phyloP scores from a whole-genome alignment of 139 green algal species.

The Pleodorina starrii region DNA sequence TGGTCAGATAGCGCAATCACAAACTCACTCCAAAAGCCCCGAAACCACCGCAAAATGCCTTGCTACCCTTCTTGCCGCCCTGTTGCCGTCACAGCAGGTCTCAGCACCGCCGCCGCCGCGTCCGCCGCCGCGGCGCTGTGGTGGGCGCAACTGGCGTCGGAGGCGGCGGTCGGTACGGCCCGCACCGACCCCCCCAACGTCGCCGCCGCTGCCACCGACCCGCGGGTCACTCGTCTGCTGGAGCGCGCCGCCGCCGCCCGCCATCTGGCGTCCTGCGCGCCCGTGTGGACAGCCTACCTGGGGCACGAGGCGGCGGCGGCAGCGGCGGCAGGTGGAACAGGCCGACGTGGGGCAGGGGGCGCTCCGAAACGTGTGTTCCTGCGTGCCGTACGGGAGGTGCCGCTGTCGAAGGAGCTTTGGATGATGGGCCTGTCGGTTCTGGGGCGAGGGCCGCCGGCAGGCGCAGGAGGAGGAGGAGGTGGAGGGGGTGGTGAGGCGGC shows the following conservation, averaged over 20 bases:
- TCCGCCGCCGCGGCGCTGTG: slow-evolving; percentile 6
- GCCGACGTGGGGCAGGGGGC: slow-evolving; percentile 8
- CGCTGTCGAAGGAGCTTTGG: slow-evolving; percentile 86
- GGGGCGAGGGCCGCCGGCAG: not conserved
- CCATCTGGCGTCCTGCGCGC: not conserved
- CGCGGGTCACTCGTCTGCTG: slow-evolving; percentile 31
- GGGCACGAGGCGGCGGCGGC: slow-evolving; percentile 1
- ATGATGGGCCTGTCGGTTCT: slow-evolving; percentile 76
- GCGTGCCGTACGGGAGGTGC: slow-evolving; percentile 79
- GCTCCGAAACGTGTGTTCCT: slow-evolving; percentile 78
- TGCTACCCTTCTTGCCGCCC: too few relatives aligned
- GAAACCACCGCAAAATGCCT: too few relatives aligned
- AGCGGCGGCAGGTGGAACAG: too few relatives aligned
- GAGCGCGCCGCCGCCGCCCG: slow-evolving; percentile 9
- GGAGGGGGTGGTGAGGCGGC: not conserved
- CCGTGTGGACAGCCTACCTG: slow-evolving; percentile 11
- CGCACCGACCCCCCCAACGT: too few relatives aligned
- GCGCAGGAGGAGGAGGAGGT: not conserved
- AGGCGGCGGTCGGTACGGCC: not conserved
- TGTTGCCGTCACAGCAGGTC: not conserved
- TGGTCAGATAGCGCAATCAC: too few relatives aligned
- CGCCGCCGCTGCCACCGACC: not conserved
- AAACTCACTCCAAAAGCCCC: too few relatives aligned
- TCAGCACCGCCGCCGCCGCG: not conserved
- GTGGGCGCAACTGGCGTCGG: slow-evolving; percentile 32